These are phyloP conservation scores for Dactylellina cionopaga DNA, from an alignment of 2,329 filamentous ascomycete species.

Conservation along the genomic window DNA sequence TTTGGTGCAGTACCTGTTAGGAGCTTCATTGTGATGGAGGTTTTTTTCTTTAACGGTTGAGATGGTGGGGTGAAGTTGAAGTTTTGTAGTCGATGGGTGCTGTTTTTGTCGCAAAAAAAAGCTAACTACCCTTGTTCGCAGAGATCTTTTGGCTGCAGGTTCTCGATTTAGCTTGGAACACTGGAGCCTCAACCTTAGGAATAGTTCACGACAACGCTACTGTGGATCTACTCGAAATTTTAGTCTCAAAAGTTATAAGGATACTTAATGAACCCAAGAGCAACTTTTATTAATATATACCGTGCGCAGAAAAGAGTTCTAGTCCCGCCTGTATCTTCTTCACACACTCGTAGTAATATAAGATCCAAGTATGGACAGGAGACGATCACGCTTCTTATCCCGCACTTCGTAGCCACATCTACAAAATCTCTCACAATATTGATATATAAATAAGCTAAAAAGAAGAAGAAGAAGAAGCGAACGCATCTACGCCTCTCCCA, in stretches of 20 bases:
- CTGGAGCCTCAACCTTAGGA: too few relatives aligned
- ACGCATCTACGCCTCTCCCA: constrained; percentile 29
- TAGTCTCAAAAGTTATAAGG: background rate
- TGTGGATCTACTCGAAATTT: background rate
- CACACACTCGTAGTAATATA: background rate
- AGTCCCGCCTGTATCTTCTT: background rate
- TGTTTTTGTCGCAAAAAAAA: constrained; percentile 20
- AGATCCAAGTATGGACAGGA: too few relatives aligned
- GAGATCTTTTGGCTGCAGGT: too few relatives aligned
- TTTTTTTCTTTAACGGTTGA: too few relatives aligned
- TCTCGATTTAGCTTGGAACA: too few relatives aligned
- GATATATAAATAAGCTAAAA: background rate
- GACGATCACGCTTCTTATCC: too few relatives aligned
- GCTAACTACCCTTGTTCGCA: background rate
- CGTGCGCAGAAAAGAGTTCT: constrained; percentile 5
- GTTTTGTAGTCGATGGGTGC: background rate
- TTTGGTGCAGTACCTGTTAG: constrained; percentile 21
- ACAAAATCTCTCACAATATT: background rate
- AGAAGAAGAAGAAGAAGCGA: background rate
- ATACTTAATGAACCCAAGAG: background rate
- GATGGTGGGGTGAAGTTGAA: too few relatives aligned
- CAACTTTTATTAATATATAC: constrained; percentile 17
- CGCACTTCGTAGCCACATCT: too few relatives aligned
- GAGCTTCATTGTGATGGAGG: constrained; percentile 39
- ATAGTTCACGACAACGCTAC: too few relatives aligned